Evolutionary conservation across 129 eudicot genomes (phyloP).

Genomic region (Gnaphalium uliginosum): DNA sequence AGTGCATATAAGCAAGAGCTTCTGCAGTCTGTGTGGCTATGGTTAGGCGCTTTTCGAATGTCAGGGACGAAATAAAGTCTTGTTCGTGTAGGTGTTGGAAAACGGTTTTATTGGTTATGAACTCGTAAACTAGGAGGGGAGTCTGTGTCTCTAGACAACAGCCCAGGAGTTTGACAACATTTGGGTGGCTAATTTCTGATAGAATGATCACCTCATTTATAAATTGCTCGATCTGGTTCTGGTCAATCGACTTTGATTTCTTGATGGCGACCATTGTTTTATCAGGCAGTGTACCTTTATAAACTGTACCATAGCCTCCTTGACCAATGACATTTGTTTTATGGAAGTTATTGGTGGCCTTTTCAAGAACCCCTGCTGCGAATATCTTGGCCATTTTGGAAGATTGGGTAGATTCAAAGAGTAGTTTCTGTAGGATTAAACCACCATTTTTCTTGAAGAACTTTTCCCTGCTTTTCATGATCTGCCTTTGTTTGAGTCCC

Average conservation of each 20-base stretch:
- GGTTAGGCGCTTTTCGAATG: conserved; percentile 21
- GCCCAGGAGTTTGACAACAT: conserved; percentile 27
- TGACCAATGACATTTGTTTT: conserved; percentile 3
- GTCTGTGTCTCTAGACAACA: conserved; percentile 34
- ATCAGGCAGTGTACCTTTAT: conserved; percentile 20
- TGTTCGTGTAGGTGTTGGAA: conserved; percentile 31
- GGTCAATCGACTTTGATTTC: conserved; percentile 16
- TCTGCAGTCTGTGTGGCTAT: conserved; percentile 25
- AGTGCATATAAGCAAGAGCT: conserved; percentile 28
- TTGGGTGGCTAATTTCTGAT: conserved; percentile 26
- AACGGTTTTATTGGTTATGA: conserved; percentile 26
- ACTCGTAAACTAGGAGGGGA: conserved; percentile 27
- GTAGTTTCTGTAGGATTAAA: conserved; percentile 34
- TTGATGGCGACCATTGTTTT: conserved; percentile 21
- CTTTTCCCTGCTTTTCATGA: conserved; percentile 28
- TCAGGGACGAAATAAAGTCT: neutral
- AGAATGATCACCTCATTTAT: conserved; percentile 33
- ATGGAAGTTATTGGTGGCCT: conserved; percentile 19
- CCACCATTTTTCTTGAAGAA: conserved; percentile 30
- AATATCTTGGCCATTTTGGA: conserved; percentile 22
- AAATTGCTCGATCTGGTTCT: conserved; percentile 31
- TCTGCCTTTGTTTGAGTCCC: conserved; percentile 29
- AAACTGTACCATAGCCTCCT: conserved; percentile 30
- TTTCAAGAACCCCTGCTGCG: neutral
- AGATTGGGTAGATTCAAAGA: conserved; percentile 19